These are phyloP conservation scores for Mortierella sp. DNA, from an alignment of 371 early-diverging fungal genomes.

Conservation along the genomic window DNA sequence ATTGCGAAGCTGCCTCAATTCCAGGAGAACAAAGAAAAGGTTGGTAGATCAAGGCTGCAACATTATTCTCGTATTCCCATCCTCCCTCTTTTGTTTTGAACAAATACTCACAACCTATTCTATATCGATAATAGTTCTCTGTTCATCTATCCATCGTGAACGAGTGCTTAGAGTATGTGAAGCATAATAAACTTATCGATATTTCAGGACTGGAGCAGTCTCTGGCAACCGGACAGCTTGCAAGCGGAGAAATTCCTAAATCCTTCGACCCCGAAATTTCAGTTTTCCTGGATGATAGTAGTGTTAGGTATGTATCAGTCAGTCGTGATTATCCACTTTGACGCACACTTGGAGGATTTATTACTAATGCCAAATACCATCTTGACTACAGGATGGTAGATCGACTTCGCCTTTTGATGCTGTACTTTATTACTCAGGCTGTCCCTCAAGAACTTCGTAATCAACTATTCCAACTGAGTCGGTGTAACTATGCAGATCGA, in stretches of 20 bases:
- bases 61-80: background rate
- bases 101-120: background rate
- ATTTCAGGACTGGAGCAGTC: slow-evolving; percentile 81
- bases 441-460: slow-evolving; percentile 64
- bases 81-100: background rate
- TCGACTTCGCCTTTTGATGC: slow-evolving; percentile 89
- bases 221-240: slow-evolving; percentile 49
- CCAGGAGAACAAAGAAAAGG: slow-evolving; percentile 85
- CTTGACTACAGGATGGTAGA: slow-evolving; percentile 63
- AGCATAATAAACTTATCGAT: slow-evolving; percentile 77
- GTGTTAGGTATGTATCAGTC: slow-evolving; percentile 35
- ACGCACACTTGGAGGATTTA: no score
- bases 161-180: slow-evolving; percentile 86
- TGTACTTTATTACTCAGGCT: slow-evolving; percentile 85
- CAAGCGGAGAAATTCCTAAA: slow-evolving; percentile 50
- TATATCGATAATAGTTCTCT: slow-evolving; percentile 21
- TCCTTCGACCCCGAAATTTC: slow-evolving; percentile 51
- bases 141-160: slow-evolving; percentile 92
- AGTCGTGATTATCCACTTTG: background rate
- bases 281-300: slow-evolving; percentile 43
- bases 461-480: slow-evolving; percentile 52
- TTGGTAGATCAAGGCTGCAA: background rate
- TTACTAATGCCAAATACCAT: background rate
- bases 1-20: slow-evolving; percentile 93
- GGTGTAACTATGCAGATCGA: slow-evolving; percentile 66